Evolutionary conservation across 192 early-diverging fungal species (phyloP).

Genomic region (Cetraspora pellucida): DNA sequence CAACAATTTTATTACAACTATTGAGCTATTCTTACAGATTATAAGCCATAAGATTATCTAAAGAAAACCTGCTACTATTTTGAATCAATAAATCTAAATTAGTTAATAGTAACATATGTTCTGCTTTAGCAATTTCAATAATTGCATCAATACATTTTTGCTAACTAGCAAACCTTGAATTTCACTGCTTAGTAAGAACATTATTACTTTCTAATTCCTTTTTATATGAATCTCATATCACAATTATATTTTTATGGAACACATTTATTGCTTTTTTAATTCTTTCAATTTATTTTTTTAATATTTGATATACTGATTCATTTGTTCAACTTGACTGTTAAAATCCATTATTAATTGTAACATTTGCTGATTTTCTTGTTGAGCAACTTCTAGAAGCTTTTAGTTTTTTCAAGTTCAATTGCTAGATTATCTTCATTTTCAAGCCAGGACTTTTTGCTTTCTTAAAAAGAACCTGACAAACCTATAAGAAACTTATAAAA

Average conservation of each 20-base stretch:
- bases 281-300: conserved; percentile 7
- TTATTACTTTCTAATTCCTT: too few species aligned
- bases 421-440: background rate
- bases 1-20: too few species aligned
- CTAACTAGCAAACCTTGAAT: too few species aligned
- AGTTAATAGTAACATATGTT: too few species aligned
- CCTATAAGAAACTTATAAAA: background rate
- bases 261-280: background rate
- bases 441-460: background rate
- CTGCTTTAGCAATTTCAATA: too few species aligned
- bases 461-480: background rate
- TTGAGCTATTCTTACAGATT: too few species aligned
- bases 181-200: background rate
- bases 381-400: conserved; percentile 9
- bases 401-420: background rate
- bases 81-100: too few species aligned
- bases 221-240: background rate
- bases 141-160: too few species aligned
- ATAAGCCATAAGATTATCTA: too few species aligned
- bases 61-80: too few species aligned
- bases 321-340: conserved; percentile 16
- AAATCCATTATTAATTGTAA: conserved; percentile 8
- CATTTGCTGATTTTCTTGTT: conserved; percentile 12
- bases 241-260: background rate
- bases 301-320: background rate